Conservation (phyloP, 805 yeast genomes). For the Cyberlindnera samutprakarnensis region DNA sequence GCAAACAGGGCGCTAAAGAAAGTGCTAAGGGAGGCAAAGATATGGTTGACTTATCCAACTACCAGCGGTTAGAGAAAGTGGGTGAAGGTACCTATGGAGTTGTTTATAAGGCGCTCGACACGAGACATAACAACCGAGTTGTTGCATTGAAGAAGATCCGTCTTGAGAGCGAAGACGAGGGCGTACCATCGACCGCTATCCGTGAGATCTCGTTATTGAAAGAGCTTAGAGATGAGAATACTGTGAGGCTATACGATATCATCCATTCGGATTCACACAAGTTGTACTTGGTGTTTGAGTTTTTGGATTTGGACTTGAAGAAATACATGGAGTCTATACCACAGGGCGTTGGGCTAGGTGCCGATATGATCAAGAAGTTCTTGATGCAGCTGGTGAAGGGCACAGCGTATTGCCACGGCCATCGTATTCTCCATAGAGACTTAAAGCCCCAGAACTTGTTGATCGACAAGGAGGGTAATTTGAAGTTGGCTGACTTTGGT, state of each 20-base stretch:
- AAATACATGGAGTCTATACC: conserved; percentile 96
- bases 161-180: conserved; percentile 94
- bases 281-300: conserved; percentile 88
- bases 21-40: conserved; percentile 5
- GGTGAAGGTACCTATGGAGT: conserved; percentile 99
- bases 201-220: conserved; percentile 91
- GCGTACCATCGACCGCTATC: conserved; percentile 97
- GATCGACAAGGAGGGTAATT: conserved; percentile 91
- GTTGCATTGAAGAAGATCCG: conserved; percentile 95
- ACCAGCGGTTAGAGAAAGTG: conserved; percentile 89
- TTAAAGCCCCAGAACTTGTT: conserved; percentile 93
- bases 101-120: conserved; percentile 91
- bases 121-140: conserved; percentile 81
- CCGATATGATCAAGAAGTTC: conserved; percentile 84
- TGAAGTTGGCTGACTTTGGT: conserved; percentile 89
- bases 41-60: conserved; percentile 68
- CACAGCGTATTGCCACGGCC: conserved; percentile 87
- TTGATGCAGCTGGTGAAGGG: conserved; percentile 91
- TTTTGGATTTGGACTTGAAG: conserved; percentile 87
- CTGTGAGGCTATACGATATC: conserved; percentile 85
- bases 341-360: conserved; percentile 82
- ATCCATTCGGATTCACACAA: conserved; percentile 93
- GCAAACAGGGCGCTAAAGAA: conserved; percentile 30
- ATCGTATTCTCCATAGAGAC: conserved; percentile 90
- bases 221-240: conserved; percentile 89